A percentile compares a stretch with the other conserved stretches of the same genome.
Conservation (phyloP, 176 grass and related monocot genomes). For the Aegilops bicornis region DNA sequence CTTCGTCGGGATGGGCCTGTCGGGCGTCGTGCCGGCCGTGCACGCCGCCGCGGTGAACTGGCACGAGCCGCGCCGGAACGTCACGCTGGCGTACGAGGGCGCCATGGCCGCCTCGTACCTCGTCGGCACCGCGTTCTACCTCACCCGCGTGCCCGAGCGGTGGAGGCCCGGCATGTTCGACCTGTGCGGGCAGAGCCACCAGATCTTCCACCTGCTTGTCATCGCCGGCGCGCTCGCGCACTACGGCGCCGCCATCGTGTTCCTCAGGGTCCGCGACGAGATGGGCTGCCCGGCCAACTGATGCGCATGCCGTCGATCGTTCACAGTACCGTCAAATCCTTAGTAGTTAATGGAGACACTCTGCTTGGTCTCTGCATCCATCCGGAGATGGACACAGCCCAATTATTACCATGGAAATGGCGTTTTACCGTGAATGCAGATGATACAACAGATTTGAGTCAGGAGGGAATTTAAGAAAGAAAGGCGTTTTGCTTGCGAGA, state of each 20-base stretch:
- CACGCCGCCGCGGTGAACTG: slow-evolving; percentile 78
- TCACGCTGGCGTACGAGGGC: slow-evolving; percentile 75
- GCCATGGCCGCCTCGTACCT: slow-evolving; percentile 77
- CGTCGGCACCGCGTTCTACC: slow-evolving; percentile 63
- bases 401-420: not conserved
- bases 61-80: slow-evolving; percentile 60
- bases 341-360: not conserved
- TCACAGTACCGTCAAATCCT: not conserved
- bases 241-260: slow-evolving; percentile 71
- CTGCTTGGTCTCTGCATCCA: not conserved
- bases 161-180: slow-evolving; percentile 84
- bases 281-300: slow-evolving; percentile 41
- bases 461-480: not conserved
- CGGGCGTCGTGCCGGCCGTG: slow-evolving; percentile 69
- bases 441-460: not conserved
- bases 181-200: slow-evolving; percentile 79
- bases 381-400: not conserved
- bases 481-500: not conserved
- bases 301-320: not conserved
- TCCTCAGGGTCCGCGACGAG: slow-evolving; percentile 61
- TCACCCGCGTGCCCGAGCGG: slow-evolving; percentile 72
- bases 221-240: slow-evolving; percentile 87
- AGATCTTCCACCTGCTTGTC: slow-evolving; percentile 91
- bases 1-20: slow-evolving; percentile 91
- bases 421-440: not conserved